Conservation (phyloP, 2,329 filamentous ascomycete genomes). For the Penicillium aurantiogriseum region DNA sequence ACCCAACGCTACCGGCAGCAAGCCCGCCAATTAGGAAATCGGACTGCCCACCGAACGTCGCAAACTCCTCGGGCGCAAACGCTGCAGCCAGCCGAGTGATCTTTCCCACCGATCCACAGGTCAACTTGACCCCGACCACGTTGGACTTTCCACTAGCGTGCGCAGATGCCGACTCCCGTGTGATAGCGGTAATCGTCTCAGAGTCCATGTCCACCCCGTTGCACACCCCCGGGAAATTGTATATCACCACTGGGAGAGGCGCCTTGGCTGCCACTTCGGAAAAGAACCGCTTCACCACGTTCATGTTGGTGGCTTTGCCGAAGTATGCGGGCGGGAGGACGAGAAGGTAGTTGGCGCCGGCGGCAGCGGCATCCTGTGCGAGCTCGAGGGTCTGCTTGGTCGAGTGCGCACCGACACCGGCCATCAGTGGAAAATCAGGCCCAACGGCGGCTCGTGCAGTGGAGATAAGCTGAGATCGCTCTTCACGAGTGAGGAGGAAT, state of each 20-base stretch:
- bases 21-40: conserved; percentile 65
- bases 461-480: conserved; percentile 56
- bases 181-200: conserved; percentile 57
- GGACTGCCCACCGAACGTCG: conserved; percentile 69
- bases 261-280: conserved; percentile 54
- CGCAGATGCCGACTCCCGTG: conserved; percentile 40
- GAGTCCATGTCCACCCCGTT: conserved; percentile 68
- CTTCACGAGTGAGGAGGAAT: conserved; percentile 59
- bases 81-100: conserved; percentile 56
- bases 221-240: conserved; percentile 68
- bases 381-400: conserved; percentile 63
- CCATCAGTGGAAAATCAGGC: conserved; percentile 58
- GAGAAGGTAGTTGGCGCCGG: conserved; percentile 61
- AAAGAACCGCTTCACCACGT: conserved; percentile 61
- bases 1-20: conserved; percentile 53
- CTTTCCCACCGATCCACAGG: conserved; percentile 62
- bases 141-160: conserved; percentile 40
- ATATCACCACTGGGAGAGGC: conserved; percentile 60
- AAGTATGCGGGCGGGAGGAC: conserved; percentile 66
- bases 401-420: conserved; percentile 63
- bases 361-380: conserved; percentile 57
- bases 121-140: conserved; percentile 65
- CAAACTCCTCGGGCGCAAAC: conserved; percentile 58
- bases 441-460: conserved; percentile 56
- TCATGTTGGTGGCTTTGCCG: conserved; percentile 59